Percentiles rank a stretch among this genome's conserved stretches.
phyloP scores from a whole-genome alignment of 257 asterid genomes.

The Datura wrightii region DNA sequence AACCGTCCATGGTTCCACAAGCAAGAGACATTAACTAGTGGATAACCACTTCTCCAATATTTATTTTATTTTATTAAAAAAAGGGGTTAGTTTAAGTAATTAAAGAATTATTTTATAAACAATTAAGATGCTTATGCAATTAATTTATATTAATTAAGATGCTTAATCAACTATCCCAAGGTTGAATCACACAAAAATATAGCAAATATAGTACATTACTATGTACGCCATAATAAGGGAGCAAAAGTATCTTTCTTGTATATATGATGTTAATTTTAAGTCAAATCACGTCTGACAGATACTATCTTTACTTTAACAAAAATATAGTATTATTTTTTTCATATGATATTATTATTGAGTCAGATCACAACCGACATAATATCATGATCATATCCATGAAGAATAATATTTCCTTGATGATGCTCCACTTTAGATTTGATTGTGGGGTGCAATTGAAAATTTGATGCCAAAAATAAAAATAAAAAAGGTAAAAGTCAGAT shows the following conservation, averaged over 20 bases:
- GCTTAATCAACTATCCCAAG: slow-evolving; percentile 6
- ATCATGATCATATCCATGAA: background rate
- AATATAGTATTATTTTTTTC: no score
- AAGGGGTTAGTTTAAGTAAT: background rate
- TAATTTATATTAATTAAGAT: slow-evolving; percentile 19
- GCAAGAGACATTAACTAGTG: background rate
- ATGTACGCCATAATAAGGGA: background rate
- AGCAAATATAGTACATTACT: background rate
- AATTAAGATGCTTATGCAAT: background rate
- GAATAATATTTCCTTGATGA: background rate
- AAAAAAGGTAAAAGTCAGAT: background rate
- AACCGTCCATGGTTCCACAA: slow-evolving; percentile 1
- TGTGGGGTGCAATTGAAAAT: background rate
- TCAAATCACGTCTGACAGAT: background rate
- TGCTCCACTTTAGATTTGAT: background rate
- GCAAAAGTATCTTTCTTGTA: background rate
- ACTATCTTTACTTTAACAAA: background rate
- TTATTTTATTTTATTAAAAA: background rate
- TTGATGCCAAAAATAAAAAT: background rate
- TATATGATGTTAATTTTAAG: background rate
- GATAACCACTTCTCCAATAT: slow-evolving; percentile 32
- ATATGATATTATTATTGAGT: background rate
- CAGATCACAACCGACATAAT: background rate
- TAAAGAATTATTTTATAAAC: background rate
- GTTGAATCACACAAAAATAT: background rate